These are phyloP conservation scores for Mycena vulgaris DNA, from an alignment of 768 basidiomycete species.

Conservation along the genomic window DNA sequence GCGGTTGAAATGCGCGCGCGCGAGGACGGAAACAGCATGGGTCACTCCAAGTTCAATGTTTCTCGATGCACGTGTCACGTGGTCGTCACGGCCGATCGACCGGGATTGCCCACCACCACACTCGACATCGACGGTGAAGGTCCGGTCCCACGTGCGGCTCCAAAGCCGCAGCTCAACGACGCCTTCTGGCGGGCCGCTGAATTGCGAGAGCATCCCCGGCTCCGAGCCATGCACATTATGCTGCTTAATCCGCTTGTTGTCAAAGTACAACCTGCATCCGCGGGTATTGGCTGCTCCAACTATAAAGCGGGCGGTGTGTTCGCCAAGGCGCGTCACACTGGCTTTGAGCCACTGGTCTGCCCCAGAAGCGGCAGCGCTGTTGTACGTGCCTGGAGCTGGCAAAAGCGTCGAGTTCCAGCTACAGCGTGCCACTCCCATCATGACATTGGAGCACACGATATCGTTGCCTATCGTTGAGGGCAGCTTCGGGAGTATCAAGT, in stretches of 20 bases:
- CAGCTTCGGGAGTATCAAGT: constrained; percentile 61
- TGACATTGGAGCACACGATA: constrained; percentile 47
- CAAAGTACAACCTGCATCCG: constrained; percentile 74
- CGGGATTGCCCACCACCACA: too few relatives aligned
- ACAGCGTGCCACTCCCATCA: constrained; percentile 59
- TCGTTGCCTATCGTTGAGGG: constrained; percentile 64
- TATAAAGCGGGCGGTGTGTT: constrained; percentile 61
- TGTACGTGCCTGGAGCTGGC: constrained; percentile 55
- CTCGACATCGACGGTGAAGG: constrained; percentile 68
- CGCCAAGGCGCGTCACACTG: constrained; percentile 56
- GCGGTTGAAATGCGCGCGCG: too few relatives aligned
- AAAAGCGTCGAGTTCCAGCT: constrained; percentile 57
- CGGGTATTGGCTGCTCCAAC: constrained; percentile 75
- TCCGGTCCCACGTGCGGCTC: constrained; percentile 72
- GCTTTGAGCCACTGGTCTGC: constrained; percentile 60
- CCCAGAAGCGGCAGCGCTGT: background rate
- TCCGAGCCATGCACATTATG: constrained; percentile 57
- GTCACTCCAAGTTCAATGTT: too few relatives aligned
- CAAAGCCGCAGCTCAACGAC: constrained; percentile 66
- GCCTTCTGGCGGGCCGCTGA: constrained; percentile 43
- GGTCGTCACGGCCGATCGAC: too few relatives aligned
- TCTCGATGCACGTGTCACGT: too few relatives aligned
- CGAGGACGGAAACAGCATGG: too few relatives aligned
- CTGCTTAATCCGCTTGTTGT: constrained; percentile 57
- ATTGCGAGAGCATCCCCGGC: constrained; percentile 58